Base-by-base conservation (phyloP, 2,329 filamentous ascomycete genomes). In the Botrytis pseudocinerea region DNA sequence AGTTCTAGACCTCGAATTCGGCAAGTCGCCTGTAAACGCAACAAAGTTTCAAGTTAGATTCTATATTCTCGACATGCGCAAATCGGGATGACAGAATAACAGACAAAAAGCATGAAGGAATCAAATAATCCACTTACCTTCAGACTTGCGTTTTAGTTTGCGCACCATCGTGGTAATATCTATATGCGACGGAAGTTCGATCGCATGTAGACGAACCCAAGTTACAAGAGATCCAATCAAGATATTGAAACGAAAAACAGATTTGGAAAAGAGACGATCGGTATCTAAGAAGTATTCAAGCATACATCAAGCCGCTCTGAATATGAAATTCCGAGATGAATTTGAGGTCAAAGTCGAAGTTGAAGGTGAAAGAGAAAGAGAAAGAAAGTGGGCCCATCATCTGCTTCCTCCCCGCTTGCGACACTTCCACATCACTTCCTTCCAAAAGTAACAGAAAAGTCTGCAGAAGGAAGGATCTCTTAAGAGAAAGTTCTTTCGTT, bases 141-240 rank as follows among this genome's bases (percentile, higher is more conserved):
- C 70, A 40, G 63, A 72, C 46, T 72, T 69, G 51, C 70, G 63
- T 60, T 72, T 72, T 16, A 25, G 2, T 20, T 46, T 59, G n/a
- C 32, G 44, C 28, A 35, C 42, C 70, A 69, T 72, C 7, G 10
- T 51, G 2, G 16, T 38, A 10, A 35, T 32, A 6, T 44, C 4
- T 42, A 14, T 14, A 14, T 28, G 7, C 6, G 18, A 12, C 6
- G 25, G 25, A 28, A 4, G 46, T 25, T 8, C 6, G 12, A 18
- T 9, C 2, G 5, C 20, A 16, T 54, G 22, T 1, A 16, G 12
- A 38, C 18, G 6, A 28, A 22, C 32, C 28, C 14, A 9, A n/a
- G 51, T 20, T 38, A 1, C 16, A 25, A 10, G 40, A 14, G 25
- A 8, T 1, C 18, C 1, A 22, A n/a, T n/a, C 16, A 20, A 38